Base-by-base conservation (phyloP, 495 filamentous ascomycete genomes). In the Penicillium cinerascens region DNA sequence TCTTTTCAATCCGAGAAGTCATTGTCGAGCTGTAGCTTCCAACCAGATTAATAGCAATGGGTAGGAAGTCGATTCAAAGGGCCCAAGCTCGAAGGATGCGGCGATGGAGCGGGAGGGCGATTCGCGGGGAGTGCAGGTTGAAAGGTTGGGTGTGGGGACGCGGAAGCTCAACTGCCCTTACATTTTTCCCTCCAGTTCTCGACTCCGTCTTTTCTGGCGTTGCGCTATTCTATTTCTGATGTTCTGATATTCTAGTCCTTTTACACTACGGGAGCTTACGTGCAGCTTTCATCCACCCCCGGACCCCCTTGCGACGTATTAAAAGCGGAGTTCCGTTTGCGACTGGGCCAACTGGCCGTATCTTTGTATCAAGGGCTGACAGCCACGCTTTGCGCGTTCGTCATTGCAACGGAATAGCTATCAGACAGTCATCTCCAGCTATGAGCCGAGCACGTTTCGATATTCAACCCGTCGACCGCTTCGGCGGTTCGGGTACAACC, bases 1-100 rank as follows among this genome's bases (percentile, higher is more conserved):
- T 86, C 68, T 88, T 89, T 49, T 88, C 84, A 45, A 89, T 87
- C 44, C 84, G 85, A 45, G 82, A 78, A 39, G 76, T 74, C 78
- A 84, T 85, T 22, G 41, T 67, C 45, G 20, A 40, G 37, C n/a
- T 18, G 22, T 39, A 27, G 13, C 16, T 13, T 7, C 18, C 13
- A 39, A 10, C 13, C 6, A 6, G 3, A 18, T 8, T 38, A 13
- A 18, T 5, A 39, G 9, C 7, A 39, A 20, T 16, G 37, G 2
- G 37, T 39, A 13, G 8, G 22, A 15, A 8, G 35, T 23, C 37
- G 16, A 26, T 33, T 8, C 44, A n/a, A 52, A 47, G 44, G n/a
- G 25, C 21, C 36, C 45, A 37, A 39, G 35, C 29, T 22, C 35
- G 23, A 42, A 16, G 25, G 41, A 6, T 37, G 22, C 37, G 37